Percentiles rank a stretch among this genome's conserved stretches.
phyloP scores from a whole-genome alignment of 352 stramenopile genomes.

The Globisporangium takayamanum region DNA sequence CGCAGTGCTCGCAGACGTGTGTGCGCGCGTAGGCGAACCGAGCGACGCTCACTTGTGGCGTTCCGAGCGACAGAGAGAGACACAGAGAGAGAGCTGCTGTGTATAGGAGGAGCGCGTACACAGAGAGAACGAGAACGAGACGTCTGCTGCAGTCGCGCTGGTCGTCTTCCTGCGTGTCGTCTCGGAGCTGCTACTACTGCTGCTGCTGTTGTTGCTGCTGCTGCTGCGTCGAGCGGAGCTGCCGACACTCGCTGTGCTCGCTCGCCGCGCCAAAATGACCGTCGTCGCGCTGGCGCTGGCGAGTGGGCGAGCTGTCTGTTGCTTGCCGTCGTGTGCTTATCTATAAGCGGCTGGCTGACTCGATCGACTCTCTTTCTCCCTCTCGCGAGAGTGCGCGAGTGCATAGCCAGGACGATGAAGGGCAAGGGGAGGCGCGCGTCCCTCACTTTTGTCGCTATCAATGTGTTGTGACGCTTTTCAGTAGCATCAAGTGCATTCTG shows the following conservation, averaged over 20 bases:
- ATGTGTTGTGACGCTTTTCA: not conserved
- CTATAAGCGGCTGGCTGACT: not conserved
- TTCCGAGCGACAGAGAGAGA: not conserved
- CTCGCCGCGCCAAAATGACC: slow-evolving; percentile 1
- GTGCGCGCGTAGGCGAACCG: not conserved
- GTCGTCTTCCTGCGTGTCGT: no score
- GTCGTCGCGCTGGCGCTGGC: not conserved
- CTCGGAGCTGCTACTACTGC: no score
- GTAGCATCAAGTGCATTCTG: no score
- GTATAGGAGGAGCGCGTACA: not conserved
- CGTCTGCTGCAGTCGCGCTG: no score
- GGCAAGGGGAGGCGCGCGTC: not conserved
- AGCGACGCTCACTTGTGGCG: no score
- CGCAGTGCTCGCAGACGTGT: not conserved
- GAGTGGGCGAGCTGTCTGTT: not conserved
- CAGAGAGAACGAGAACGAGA: not conserved
- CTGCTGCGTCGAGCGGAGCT: not conserved
- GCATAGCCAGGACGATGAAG: not conserved
- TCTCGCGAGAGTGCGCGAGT: not conserved
- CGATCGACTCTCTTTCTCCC: not conserved
- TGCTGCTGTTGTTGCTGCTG: not conserved
- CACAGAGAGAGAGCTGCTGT: not conserved
- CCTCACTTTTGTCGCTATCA: not conserved
- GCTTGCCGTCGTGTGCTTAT: not conserved
- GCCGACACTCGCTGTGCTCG: not conserved